These are phyloP conservation scores for Monosporascus sp. DNA, from an alignment of 2,329 filamentous ascomycete genomes.

Conservation along the genomic window DNA sequence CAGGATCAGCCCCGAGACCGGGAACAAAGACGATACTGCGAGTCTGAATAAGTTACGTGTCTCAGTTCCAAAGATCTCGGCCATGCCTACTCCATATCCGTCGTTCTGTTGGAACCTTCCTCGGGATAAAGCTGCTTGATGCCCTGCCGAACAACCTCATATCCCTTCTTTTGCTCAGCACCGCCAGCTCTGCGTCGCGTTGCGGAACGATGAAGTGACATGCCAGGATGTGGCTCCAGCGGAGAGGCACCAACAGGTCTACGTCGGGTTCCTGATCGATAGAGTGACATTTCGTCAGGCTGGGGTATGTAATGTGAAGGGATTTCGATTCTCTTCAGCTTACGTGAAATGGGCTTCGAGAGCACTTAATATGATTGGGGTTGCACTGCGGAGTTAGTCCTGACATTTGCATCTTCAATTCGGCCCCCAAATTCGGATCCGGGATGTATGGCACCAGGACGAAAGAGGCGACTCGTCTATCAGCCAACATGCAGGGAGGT, in stretches of 20 bases:
- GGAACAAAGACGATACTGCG: conserved; percentile 37
- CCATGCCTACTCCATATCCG: conserved; percentile 32
- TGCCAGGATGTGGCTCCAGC: conserved; percentile 7
- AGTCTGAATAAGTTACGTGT: conserved; percentile 6
- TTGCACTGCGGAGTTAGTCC: background rate
- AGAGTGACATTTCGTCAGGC: conserved; percentile 19
- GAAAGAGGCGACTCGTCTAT: background rate
- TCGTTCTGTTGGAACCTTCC: conserved; percentile 20
- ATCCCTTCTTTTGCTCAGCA: conserved; percentile 25
- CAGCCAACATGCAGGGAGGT: background rate
- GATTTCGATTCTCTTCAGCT: background rate
- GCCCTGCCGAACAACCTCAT: conserved; percentile 33
- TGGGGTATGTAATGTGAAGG: background rate
- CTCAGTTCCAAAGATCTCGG: background rate
- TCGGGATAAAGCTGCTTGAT: conserved; percentile 34
- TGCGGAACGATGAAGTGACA: conserved; percentile 22
- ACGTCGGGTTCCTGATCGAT: conserved; percentile 1
- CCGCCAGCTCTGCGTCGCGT: conserved; percentile 20
- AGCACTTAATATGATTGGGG: background rate
- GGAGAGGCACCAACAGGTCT: conserved; percentile 2
- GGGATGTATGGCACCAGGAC: background rate
- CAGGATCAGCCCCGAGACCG: conserved; percentile 34
- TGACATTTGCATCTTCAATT: background rate
- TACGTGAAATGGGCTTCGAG: background rate
- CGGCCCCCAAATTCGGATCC: background rate